Evolutionary conservation across 345 rosid genomes (phyloP).

Genomic region (Rhodamnia argentea): DNA sequence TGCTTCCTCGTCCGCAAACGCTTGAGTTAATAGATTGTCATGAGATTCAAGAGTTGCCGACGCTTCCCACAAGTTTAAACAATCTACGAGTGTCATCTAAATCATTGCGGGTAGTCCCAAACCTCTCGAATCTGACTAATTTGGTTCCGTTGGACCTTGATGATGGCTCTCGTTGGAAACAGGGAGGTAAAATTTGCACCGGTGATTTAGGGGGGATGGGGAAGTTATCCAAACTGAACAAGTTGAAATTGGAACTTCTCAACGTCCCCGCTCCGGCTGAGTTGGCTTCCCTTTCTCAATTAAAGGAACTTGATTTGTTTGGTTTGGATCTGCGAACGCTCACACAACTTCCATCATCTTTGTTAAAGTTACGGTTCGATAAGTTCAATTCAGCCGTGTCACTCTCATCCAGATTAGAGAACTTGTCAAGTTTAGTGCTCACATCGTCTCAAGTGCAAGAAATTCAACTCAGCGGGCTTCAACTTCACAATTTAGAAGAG

Average conservation of each 20-base stretch:
- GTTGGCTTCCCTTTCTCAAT: neutral
- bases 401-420: no score
- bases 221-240: neutral
- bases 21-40: fast-evolving
- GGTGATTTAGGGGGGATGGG: neutral
- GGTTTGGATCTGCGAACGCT: no score
- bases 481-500: no score
- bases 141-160: neutral
- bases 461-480: no score
- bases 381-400: no score
- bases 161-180: fast-evolving
- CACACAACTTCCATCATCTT: no score
- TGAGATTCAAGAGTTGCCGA: neutral
- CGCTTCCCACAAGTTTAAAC: neutral
- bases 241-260: neutral
- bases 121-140: neutral
- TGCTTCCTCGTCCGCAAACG: neutral
- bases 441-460: no score
- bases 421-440: no score
- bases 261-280: neutral
- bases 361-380: no score
- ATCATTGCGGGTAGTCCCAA: neutral
- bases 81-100: neutral
- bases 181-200: neutral
- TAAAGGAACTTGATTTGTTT: neutral